phyloP scores from a whole-genome alignment of 2,329 filamentous ascomycete species.

The Pseudogymnoascus sp. region DNA sequence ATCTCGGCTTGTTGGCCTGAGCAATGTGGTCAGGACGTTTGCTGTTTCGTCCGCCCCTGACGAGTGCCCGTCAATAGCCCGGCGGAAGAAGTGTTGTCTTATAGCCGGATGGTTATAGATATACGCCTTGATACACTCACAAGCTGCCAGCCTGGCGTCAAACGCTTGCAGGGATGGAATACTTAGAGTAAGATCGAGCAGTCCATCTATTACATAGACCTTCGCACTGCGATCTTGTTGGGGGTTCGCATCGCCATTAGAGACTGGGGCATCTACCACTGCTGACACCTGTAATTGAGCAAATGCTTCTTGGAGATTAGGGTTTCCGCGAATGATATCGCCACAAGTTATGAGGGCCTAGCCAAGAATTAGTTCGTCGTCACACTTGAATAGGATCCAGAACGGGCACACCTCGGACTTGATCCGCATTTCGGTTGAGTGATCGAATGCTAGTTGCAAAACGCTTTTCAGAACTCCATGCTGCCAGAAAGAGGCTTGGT shows the following conservation, averaged over 20 bases:
- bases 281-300: constrained; percentile 74
- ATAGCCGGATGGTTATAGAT: constrained; percentile 76
- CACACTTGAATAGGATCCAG: background rate
- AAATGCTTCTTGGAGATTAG: constrained; percentile 76
- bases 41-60: constrained; percentile 73
- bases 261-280: constrained; percentile 38
- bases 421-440: constrained; percentile 64
- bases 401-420: constrained; percentile 60
- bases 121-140: constrained; percentile 88
- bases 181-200: constrained; percentile 74
- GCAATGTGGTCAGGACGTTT: constrained; percentile 78
- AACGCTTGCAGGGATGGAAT: constrained; percentile 60
- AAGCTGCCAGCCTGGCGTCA: constrained; percentile 75
- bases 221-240: constrained; percentile 46
- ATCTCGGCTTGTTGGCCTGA: constrained; percentile 56
- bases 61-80: constrained; percentile 81
- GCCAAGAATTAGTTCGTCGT: constrained; percentile 10
- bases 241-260: constrained; percentile 32
- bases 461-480: constrained; percentile 72
- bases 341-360: constrained; percentile 78
- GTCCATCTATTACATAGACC: constrained; percentile 87
- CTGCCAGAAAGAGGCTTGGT: constrained; percentile 80
- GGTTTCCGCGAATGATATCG: constrained; percentile 78
- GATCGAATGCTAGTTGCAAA: constrained; percentile 74
- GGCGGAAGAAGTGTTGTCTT: constrained; percentile 72